Percentiles rank a stretch among this genome's conserved stretches.
Conservation (phyloP, 176 grass and related monocot species). For the Triticum aestivum region IWGSC_CS_RefSeq_v2.1 NC_057798.1:698977639-698978138, state of each 20-base stretch:
- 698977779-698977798: background rate
- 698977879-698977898: background rate
- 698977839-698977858: background rate
- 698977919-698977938: background rate
- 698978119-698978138: background rate
- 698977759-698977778: background rate
- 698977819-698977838: background rate
- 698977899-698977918: background rate
- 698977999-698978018: background rate
- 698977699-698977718: background rate
- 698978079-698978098: background rate
- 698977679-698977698: background rate
- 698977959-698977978: background rate
- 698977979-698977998: background rate
- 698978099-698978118: background rate
- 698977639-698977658: background rate
- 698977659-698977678: background rate
- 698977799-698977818: background rate
- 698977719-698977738: background rate
- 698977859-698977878: background rate
- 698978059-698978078: background rate
- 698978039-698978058: background rate
- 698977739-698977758: background rate
- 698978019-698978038: background rate
- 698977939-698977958: background rate